A percentile compares a stretch with the other conserved stretches of the same genome.
Evolutionary conservation across 2,329 filamentous ascomycete species (phyloP).

Genomic region (Botrytis sinoallii): DNA sequence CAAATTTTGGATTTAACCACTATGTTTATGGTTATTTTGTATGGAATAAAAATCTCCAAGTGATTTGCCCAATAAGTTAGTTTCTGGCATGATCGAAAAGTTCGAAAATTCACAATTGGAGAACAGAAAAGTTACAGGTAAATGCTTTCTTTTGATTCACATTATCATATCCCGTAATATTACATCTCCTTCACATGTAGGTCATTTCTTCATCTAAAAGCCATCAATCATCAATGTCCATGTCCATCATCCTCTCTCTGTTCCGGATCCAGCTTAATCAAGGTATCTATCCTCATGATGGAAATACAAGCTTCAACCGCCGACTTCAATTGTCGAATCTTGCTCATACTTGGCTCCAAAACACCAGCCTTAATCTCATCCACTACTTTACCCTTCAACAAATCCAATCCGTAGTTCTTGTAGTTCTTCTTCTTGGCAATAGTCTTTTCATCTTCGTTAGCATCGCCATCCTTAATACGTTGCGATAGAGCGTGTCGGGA

Average conservation of each 20-base stretch:
- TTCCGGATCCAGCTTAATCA: slow-evolving; percentile 97
- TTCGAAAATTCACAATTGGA: neutral
- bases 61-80: neutral
- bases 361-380: slow-evolving; percentile 95
- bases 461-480: slow-evolving; percentile 82
- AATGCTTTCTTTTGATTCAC: slow-evolving; percentile 17
- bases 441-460: slow-evolving; percentile 81
- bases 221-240: slow-evolving; percentile 61
- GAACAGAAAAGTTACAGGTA: slow-evolving; percentile 8
- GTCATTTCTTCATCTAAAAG: slow-evolving; percentile 20
- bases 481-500: slow-evolving; percentile 93
- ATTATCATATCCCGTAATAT: slow-evolving; percentile 19
- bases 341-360: slow-evolving; percentile 95
- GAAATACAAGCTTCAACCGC: slow-evolving; percentile 97
- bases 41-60: neutral
- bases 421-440: slow-evolving; percentile 94
- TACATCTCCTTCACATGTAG: slow-evolving; percentile 18
- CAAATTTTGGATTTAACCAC: neutral
- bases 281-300: slow-evolving; percentile 98
- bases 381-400: slow-evolving; percentile 83
- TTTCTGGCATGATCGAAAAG: too few relatives aligned
- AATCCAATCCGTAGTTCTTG: slow-evolving; percentile 96
- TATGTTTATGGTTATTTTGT: neutral
- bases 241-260: slow-evolving; percentile 79
- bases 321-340: slow-evolving; percentile 96